Conservation (phyloP, 257 asterid genomes). For the Salvia hispanica region DNA sequence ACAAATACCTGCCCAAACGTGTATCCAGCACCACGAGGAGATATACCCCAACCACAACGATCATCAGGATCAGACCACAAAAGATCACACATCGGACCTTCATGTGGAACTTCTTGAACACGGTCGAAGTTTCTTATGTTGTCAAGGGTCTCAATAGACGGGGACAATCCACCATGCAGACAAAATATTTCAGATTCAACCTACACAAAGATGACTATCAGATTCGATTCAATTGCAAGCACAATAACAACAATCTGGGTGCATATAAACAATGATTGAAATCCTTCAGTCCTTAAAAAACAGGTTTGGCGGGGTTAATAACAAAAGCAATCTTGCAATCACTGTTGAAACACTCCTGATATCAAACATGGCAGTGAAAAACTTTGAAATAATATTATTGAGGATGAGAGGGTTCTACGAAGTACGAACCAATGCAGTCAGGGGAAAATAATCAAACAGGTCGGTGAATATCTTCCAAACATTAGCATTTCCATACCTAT, state of each 20-base stretch:
- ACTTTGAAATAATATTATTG: slow-evolving; percentile 1
- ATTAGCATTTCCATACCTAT: slow-evolving; percentile 91
- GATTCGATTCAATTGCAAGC: slow-evolving; percentile 4
- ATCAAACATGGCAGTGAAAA: slow-evolving; percentile 13
- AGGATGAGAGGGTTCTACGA: slow-evolving; percentile 38
- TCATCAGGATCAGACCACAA: slow-evolving; percentile 99
- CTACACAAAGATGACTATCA: slow-evolving; percentile 41
- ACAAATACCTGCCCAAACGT: slow-evolving; percentile 87
- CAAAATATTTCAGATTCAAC: slow-evolving; percentile 98
- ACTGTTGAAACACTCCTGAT: slow-evolving; percentile 9
- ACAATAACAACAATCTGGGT: background rate
- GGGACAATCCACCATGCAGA: slow-evolving; percentile 94
- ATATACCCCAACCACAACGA: slow-evolving; percentile 99
- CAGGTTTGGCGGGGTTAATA: background rate
- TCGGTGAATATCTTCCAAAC: slow-evolving; percentile 96
- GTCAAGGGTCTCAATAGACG: slow-evolving; percentile 92
- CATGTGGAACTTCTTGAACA: slow-evolving; percentile 99
- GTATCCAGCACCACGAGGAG: slow-evolving; percentile 98
- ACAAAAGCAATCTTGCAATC: background rate
- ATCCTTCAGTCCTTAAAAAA: slow-evolving; percentile 1
- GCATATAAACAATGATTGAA: background rate
- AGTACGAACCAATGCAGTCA: slow-evolving; percentile 89
- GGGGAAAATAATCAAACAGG: slow-evolving; percentile 86
- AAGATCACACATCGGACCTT: slow-evolving; percentile 98
- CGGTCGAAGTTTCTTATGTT: slow-evolving; percentile 92